Evolutionary conservation across 495 filamentous ascomycete species (phyloP).

Genomic region (Thermothielavioides terrestris): DNA sequence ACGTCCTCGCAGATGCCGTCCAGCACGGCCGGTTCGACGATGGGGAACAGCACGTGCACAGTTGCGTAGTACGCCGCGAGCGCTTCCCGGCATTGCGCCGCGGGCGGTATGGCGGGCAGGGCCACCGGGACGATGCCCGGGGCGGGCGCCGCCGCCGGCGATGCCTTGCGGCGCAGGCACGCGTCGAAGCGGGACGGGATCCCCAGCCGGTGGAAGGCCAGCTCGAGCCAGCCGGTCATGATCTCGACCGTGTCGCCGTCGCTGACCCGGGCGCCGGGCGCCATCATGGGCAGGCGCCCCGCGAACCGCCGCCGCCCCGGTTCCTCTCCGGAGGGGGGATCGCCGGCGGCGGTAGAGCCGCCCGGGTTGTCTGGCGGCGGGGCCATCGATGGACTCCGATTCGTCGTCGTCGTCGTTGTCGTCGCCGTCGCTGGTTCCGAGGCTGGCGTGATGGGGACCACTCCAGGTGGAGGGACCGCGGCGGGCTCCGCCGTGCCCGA

Average conservation of each 20-base stretch:
- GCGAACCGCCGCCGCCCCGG: background rate
- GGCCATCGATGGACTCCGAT: background rate
- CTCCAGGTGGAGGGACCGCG: background rate
- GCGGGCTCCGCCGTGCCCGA: background rate
- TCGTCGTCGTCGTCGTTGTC: too few species aligned
- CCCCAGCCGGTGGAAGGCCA: background rate
- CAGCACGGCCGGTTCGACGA: background rate
- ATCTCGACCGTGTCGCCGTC: background rate
- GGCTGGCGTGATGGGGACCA: background rate
- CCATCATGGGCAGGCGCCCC: background rate
- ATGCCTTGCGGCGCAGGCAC: background rate
- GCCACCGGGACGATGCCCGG: background rate
- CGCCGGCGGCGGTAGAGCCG: background rate
- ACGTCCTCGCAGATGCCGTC: background rate
- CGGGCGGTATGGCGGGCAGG: background rate
- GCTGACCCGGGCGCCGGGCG: background rate
- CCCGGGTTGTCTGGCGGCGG: background rate
- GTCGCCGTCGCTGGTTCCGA: background rate
- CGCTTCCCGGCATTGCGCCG: background rate
- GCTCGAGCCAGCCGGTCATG: background rate
- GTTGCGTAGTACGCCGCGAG: background rate
- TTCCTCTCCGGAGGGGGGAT: too few species aligned
- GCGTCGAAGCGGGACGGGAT: background rate
- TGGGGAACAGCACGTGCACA: background rate
- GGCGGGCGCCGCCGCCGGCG: background rate